These are phyloP conservation scores for Biscogniauxia sp. DNA, from an alignment of 2,329 filamentous ascomycete genomes.

Conservation along the genomic window DNA sequence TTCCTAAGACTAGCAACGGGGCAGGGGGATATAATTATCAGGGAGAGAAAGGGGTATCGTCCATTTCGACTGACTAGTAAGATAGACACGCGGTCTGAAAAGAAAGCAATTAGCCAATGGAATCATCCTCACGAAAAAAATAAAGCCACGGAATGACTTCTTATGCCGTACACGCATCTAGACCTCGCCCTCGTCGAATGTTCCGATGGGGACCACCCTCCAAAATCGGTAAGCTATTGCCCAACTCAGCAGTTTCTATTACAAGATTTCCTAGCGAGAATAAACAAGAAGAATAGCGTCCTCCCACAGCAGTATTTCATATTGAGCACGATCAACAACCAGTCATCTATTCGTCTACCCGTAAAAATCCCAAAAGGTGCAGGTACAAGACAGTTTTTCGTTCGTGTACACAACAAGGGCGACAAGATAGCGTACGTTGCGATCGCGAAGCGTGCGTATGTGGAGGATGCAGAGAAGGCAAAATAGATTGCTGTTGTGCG, in stretches of 20 bases:
- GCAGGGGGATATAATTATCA: background rate
- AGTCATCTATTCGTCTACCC: background rate
- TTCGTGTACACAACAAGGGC: no score
- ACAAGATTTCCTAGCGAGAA: background rate
- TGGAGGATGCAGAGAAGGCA: background rate
- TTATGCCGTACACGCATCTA: background rate
- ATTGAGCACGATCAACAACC: background rate
- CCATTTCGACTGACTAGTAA: conserved; percentile 18
- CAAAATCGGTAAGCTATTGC: background rate
- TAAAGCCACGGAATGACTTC: background rate
- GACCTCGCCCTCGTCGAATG: background rate
- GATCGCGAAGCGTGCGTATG: background rate
- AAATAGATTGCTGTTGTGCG: background rate
- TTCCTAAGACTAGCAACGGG: background rate
- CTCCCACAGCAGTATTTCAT: background rate
- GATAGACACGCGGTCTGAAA: conserved; percentile 9
- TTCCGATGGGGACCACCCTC: background rate
- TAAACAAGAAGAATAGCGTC: background rate
- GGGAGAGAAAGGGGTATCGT: conserved; percentile 21
- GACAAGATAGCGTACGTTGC: background rate
- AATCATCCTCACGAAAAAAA: background rate
- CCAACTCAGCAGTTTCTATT: background rate
- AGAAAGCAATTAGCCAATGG: conserved; percentile 1
- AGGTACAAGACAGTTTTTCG: background rate
- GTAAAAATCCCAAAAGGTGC: background rate